Evolutionary conservation across 768 basidiomycete genomes (phyloP).

Genomic region (Suillus subluteus): DNA sequence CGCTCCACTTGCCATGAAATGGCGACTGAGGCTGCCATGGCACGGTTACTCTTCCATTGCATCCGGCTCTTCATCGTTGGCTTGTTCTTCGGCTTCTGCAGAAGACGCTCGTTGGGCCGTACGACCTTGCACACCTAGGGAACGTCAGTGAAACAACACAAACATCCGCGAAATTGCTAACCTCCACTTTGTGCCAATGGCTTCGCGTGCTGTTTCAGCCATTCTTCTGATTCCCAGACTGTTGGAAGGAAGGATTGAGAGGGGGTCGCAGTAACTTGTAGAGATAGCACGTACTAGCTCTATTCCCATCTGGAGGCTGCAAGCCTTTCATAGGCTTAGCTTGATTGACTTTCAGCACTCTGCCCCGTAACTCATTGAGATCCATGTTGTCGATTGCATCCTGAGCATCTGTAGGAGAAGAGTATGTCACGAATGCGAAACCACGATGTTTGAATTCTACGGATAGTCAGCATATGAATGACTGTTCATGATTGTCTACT

Average conservation of each 20-base stretch:
- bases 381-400: constrained; percentile 99
- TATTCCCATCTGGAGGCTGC: constrained; percentile 66
- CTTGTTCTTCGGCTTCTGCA: constrained; percentile 31
- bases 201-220: constrained; percentile 82
- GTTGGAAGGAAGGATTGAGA: constrained; percentile 14
- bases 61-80: constrained; percentile 44
- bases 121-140: constrained; percentile 58
- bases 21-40: too few species aligned
- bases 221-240: constrained; percentile 98
- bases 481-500: constrained; percentile 13
- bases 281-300: constrained; percentile 62
- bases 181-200: constrained; percentile 78
- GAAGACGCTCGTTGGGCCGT: constrained; percentile 34
- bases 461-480: constrained; percentile 12
- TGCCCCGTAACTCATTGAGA: constrained; percentile 82
- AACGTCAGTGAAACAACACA: constrained; percentile 10
- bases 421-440: constrained; percentile 91
- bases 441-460: constrained; percentile 85
- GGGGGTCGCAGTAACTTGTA: constrained; percentile 5
- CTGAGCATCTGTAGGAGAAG: constrained; percentile 80
- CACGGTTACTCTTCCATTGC: constrained; percentile 69
- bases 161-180: constrained; percentile 28
- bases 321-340: constrained; percentile 81
- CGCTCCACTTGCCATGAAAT: constrained; percentile 4
- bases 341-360: constrained; percentile 80